Evolutionary conservation across 768 basidiomycete genomes (phyloP).

Genomic region (Suillus placidus): DNA sequence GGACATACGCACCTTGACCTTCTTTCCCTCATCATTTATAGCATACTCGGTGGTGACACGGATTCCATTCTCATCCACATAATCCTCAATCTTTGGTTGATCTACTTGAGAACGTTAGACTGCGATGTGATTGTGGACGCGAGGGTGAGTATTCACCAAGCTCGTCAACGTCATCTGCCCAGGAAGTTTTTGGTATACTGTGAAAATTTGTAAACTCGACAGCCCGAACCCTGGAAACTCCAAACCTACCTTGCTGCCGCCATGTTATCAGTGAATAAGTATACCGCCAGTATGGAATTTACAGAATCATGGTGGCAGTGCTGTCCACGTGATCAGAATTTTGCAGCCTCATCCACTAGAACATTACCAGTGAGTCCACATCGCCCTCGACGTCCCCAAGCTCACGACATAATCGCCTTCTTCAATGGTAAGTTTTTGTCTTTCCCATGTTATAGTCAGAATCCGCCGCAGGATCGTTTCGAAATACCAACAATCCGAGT

Average conservation of each 20-base stretch:
- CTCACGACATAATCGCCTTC: constrained; percentile 11
- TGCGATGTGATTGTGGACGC: constrained; percentile 6
- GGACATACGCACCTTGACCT: constrained; percentile 74
- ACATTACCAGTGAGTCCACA: constrained; percentile 13
- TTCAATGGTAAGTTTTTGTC: constrained; percentile 30
- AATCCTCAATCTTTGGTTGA: constrained; percentile 65
- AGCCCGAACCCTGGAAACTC: background rate
- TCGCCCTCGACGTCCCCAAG: constrained; percentile 18
- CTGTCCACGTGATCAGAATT: background rate
- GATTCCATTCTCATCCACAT: constrained; percentile 83
- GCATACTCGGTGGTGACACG: constrained; percentile 82
- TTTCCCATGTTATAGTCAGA: background rate
- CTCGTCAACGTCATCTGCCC: constrained; percentile 89
- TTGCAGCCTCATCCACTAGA: background rate
- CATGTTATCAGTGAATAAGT: constrained; percentile 6
- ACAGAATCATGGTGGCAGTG: constrained; percentile 3
- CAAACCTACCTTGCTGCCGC: constrained; percentile 4
- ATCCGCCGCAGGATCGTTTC: background rate
- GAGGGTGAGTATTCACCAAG: constrained; percentile 46
- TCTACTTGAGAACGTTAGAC: constrained; percentile 31
- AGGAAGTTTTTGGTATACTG: constrained; percentile 62
- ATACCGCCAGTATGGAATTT: background rate
- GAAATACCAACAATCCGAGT: background rate
- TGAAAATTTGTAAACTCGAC: background rate
- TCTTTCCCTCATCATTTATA: constrained; percentile 91